phyloP scores from a whole-genome alignment of 176 grass and related monocot genomes.

The Puccinellia tenuiflora region DNA sequence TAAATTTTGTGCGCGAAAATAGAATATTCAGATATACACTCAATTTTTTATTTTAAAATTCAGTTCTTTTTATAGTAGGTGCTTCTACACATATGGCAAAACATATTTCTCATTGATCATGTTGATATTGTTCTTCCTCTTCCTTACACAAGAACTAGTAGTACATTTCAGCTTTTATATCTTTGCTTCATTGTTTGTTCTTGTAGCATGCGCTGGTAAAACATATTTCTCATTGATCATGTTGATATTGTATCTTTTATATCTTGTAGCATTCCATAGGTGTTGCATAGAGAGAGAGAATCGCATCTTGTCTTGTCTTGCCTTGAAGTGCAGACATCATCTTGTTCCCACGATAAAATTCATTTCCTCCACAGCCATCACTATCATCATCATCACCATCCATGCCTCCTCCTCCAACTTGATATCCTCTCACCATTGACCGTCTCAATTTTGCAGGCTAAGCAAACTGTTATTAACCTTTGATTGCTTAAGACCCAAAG shows the following conservation, averaged over 20 bases:
- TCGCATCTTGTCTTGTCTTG: not conserved
- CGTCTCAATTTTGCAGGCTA: not conserved
- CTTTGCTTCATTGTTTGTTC: not conserved
- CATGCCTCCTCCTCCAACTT: too few relatives aligned
- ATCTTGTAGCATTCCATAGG: too few relatives aligned
- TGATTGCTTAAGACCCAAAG: not conserved
- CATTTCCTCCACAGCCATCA: not conserved
- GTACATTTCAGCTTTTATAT: not conserved
- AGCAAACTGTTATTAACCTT: not conserved
- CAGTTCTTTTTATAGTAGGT: too few relatives aligned
- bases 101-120: too few relatives aligned
- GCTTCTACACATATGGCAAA: too few relatives aligned
- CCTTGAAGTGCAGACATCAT: not conserved
- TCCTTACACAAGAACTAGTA: not conserved
- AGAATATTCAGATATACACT: too few relatives aligned
- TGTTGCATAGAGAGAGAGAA: not conserved
- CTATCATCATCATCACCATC: not conserved
- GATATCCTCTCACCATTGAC: constrained; percentile 16
- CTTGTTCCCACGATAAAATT: not conserved
- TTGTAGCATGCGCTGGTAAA: not conserved
- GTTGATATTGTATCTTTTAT: too few relatives aligned
- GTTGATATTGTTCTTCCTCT: not conserved
- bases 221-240: too few relatives aligned
- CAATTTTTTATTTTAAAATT: too few relatives aligned
- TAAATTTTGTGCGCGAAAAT: too few relatives aligned